Evolutionary conservation across 2,329 filamentous ascomycete genomes (phyloP).

Genomic region (Trichoderma aggressivum): DNA sequence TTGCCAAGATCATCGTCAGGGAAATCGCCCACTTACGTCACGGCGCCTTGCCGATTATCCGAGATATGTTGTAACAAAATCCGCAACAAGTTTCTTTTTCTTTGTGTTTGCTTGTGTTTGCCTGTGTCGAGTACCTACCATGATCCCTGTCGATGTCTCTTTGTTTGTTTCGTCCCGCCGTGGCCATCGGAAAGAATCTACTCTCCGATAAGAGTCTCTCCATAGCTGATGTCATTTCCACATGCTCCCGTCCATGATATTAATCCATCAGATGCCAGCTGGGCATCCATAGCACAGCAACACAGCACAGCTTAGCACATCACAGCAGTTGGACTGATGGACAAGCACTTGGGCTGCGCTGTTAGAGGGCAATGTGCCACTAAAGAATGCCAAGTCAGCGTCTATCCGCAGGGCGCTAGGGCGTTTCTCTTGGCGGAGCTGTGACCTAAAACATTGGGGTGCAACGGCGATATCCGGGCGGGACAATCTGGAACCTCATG

Average conservation of each 20-base stretch:
- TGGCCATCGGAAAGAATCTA: background rate
- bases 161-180: background rate
- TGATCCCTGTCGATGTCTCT: background rate
- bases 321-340: background rate
- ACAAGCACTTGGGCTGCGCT: background rate
- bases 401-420: background rate
- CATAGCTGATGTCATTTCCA: background rate
- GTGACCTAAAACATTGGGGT: background rate
- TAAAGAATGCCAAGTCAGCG: background rate
- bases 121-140: background rate
- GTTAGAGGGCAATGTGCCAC: background rate
- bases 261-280: background rate
- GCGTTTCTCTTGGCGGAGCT: background rate
- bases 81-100: background rate
- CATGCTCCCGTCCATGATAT: too few species aligned
- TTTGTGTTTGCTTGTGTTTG: background rate
- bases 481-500: background rate
- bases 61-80: background rate
- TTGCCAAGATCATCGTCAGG: background rate
- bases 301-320: background rate
- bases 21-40: constrained; percentile 11
- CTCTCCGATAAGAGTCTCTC: background rate
- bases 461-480: background rate
- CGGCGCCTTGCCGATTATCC: constrained; percentile 14
- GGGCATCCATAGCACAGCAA: too few species aligned